phyloP scores from a whole-genome alignment of 768 basidiomycete genomes.

The Mycena epipterygia region DNA sequence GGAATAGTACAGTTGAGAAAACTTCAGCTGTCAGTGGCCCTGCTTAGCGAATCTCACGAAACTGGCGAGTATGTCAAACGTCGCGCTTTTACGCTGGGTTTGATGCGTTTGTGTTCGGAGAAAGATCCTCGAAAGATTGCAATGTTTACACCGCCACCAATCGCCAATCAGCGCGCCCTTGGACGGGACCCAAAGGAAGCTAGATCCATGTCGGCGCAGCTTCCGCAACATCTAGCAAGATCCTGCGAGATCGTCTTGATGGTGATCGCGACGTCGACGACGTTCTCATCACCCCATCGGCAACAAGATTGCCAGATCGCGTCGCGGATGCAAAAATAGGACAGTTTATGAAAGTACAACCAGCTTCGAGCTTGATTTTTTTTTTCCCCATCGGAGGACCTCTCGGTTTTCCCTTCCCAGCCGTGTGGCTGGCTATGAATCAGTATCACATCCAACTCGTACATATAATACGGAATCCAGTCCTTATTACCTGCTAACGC shows the following conservation, averaged over 20 bases:
- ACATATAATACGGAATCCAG: too few species aligned
- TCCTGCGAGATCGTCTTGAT: conserved; percentile 3
- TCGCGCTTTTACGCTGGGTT: background rate
- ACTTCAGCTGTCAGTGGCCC: too few species aligned
- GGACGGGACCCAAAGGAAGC: conserved; percentile 16
- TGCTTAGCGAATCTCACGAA: too few species aligned
- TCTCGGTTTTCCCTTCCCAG: too few species aligned
- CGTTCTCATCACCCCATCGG: background rate
- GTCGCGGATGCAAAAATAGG: background rate
- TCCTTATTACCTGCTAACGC: too few species aligned
- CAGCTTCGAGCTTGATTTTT: too few species aligned
- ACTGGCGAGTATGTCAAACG: background rate
- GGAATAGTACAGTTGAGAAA: too few species aligned
- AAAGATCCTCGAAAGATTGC: conserved; percentile 9
- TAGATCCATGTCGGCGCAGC: background rate
- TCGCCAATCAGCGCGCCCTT: conserved; percentile 6
- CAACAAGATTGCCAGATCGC: background rate
- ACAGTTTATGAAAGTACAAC: background rate
- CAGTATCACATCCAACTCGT: too few species aligned
- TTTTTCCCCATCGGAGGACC: too few species aligned
- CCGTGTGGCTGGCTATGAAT: too few species aligned
- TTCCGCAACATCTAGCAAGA: background rate
- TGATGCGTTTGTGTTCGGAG: conserved; percentile 12
- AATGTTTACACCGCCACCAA: conserved; percentile 1
- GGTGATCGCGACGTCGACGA: background rate